Evolutionary conservation across 148 eudicot genomes (phyloP).

Genomic region (Persicaria tinctoria): DNA sequence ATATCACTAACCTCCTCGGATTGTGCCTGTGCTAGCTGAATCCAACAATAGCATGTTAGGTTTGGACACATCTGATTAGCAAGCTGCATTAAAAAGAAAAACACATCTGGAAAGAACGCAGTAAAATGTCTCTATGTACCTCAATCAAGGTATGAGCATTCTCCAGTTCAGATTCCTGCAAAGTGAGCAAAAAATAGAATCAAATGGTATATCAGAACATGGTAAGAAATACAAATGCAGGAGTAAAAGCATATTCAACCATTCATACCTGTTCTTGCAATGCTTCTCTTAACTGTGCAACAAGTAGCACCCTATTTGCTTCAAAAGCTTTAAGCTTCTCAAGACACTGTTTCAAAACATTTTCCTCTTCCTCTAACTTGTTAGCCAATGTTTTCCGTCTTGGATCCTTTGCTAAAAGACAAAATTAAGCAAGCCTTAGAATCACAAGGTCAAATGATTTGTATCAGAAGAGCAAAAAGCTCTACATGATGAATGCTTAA

Average conservation of each 20-base stretch:
- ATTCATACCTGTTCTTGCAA: slow-evolving; percentile 69
- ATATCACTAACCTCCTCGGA: slow-evolving; percentile 57
- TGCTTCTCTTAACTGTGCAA: slow-evolving; percentile 68
- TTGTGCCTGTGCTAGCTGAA: slow-evolving; percentile 83
- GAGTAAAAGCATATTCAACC: background rate
- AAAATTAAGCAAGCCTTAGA: background rate
- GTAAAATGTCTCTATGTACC: slow-evolving; percentile 28
- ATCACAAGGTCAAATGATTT: background rate
- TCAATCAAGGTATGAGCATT: slow-evolving; percentile 81
- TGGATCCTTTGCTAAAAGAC: slow-evolving; percentile 70
- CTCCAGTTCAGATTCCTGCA: slow-evolving; percentile 91
- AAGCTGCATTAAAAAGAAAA: no score
- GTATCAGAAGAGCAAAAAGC: background rate
- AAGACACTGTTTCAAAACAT: slow-evolving; percentile 50
- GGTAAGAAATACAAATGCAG: background rate
- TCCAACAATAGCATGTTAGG: background rate
- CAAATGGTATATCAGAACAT: background rate
- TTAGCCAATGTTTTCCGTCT: slow-evolving; percentile 58
- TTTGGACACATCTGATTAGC: background rate
- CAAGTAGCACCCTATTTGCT: slow-evolving; percentile 74
- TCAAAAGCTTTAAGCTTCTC: slow-evolving; percentile 77
- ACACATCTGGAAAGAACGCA: background rate
- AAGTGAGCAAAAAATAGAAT: background rate
- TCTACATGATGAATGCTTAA: background rate
- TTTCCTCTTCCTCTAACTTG: slow-evolving; percentile 81